Evolutionary conservation across 2,329 filamentous ascomycete genomes (phyloP).

Genomic region (Fusarium stilboides): DNA sequence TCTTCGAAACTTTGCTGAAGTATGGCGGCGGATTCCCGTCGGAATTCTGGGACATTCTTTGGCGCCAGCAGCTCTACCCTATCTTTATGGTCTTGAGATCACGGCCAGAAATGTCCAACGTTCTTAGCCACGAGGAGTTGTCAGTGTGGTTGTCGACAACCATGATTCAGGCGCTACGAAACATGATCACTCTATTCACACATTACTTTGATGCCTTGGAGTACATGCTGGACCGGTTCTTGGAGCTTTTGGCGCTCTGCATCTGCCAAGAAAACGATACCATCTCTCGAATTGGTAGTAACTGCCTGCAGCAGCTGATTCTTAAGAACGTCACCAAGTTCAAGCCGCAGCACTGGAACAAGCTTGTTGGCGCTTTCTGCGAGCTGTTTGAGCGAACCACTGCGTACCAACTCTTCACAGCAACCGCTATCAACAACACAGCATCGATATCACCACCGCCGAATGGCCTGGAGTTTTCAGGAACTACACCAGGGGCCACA

Average conservation of each 20-base stretch:
- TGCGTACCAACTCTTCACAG: constrained; percentile 94
- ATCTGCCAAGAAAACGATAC: constrained; percentile 99
- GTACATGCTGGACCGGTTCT: constrained; percentile 98
- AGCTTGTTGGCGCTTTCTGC: constrained; percentile 96
- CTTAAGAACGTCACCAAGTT: constrained; percentile 97
- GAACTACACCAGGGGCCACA: constrained; percentile 58
- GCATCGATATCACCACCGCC: constrained; percentile 66
- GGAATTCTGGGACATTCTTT: constrained; percentile 98
- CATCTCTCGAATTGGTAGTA: constrained; percentile 96
- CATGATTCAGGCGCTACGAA: constrained; percentile 97
- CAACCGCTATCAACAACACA: constrained; percentile 72
- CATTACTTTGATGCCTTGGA: constrained; percentile 97
- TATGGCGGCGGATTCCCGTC: constrained; percentile 93
- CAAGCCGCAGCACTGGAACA: constrained; percentile 86
- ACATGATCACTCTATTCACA: constrained; percentile 99
- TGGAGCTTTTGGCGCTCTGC: constrained; percentile 93
- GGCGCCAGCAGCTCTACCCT: constrained; percentile 95
- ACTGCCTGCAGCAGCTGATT: constrained; percentile 96
- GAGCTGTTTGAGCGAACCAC: constrained; percentile 96
- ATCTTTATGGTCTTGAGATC: constrained; percentile 99
- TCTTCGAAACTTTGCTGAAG: constrained; percentile 92
- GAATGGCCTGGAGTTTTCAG: constrained; percentile 67
- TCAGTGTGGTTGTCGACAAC: constrained; percentile 99
- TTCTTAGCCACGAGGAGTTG: constrained; percentile 94
- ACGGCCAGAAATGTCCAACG: constrained; percentile 95